Percentiles rank a stretch among this genome's conserved stretches.
phyloP scores from a whole-genome alignment of 805 yeast genomes.

The Scheffersomyces spartinae region DNA sequence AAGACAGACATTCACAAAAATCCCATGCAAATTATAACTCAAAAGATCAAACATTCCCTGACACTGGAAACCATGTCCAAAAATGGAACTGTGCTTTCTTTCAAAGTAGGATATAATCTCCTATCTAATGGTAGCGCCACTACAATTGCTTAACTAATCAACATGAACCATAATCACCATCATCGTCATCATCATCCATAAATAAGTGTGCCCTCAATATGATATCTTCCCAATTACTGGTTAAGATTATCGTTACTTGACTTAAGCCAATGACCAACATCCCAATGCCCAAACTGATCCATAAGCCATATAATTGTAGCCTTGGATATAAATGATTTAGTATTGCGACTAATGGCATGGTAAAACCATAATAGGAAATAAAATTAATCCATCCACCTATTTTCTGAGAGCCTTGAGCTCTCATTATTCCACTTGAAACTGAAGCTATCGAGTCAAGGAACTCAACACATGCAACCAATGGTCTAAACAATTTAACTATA shows the following conservation, averaged over 20 bases:
- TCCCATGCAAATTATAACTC: too few relatives aligned
- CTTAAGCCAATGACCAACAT: slow-evolving; percentile 39
- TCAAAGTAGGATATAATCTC: too few relatives aligned
- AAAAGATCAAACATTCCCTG: too few relatives aligned
- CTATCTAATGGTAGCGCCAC: too few relatives aligned
- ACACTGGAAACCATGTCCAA: too few relatives aligned
- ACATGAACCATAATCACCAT: too few relatives aligned
- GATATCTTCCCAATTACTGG: slow-evolving; percentile 43
- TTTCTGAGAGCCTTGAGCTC: slow-evolving; percentile 69
- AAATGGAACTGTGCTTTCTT: too few relatives aligned
- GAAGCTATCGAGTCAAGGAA: slow-evolving; percentile 61
- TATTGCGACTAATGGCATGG: slow-evolving; percentile 53
- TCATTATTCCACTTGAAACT: slow-evolving; percentile 58
- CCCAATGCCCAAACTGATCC: slow-evolving; percentile 67
- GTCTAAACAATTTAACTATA: slow-evolving; percentile 42
- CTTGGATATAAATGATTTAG: slow-evolving; percentile 39
- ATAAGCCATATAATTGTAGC: slow-evolving; percentile 48
- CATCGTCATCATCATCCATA: too few relatives aligned
- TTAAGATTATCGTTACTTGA: slow-evolving; percentile 35
- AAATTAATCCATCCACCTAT: slow-evolving; percentile 64
- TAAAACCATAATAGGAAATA: slow-evolving; percentile 58
- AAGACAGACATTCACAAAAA: too few relatives aligned
- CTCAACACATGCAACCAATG: slow-evolving; percentile 55
- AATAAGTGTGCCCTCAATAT: slow-evolving; percentile 23
- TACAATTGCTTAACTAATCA: too few relatives aligned